Conservation (phyloP, 495 filamentous ascomycete species). For the Platismatia glauca region DNA sequence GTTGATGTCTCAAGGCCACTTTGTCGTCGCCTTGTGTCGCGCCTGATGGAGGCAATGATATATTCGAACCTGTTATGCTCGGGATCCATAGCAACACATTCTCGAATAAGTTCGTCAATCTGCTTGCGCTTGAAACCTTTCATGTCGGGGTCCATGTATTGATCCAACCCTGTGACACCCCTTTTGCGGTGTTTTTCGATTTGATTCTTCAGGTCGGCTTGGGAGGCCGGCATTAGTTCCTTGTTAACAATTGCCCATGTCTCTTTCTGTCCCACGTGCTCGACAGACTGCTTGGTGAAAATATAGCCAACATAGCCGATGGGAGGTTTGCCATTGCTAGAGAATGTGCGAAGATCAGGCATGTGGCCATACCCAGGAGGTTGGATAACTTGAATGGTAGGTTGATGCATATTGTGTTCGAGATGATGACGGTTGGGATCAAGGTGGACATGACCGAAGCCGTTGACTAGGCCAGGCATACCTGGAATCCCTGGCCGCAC, state of each 20-base stretch:
- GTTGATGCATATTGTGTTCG: conserved; percentile 4
- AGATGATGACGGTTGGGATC: not conserved
- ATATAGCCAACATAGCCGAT: conserved; percentile 2
- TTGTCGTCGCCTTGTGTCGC: conserved; percentile 7
- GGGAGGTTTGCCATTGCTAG: conserved; percentile 4
- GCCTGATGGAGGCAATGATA: conserved; percentile 14
- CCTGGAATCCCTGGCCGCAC: not conserved
- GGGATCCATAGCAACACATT: conserved; percentile 4
- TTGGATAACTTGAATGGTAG: not conserved
- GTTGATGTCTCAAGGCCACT: not conserved
- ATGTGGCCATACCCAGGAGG: not conserved
- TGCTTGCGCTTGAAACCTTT: conserved; percentile 18
- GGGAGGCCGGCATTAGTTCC: conserved; percentile 9
- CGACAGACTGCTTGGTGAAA: not conserved
- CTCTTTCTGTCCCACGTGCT: not conserved
- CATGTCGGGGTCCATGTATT: conserved; percentile 14
- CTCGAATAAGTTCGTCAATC: conserved; percentile 16
- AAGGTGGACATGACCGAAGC: not conserved
- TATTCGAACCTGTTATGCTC: conserved; percentile 19
- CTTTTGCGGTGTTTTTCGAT: conserved; percentile 16
- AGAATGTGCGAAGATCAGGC: not conserved
- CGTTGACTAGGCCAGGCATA: not conserved
- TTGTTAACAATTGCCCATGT: conserved; percentile 15
- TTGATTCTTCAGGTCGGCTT: conserved; percentile 14
- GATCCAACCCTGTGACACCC: conserved; percentile 1